Percentiles rank a stretch among this genome's conserved stretches.
These are phyloP conservation scores for Triticum timopheevii DNA, from an alignment of 176 grass and related monocot species.

Conservation along the genomic window DNA sequence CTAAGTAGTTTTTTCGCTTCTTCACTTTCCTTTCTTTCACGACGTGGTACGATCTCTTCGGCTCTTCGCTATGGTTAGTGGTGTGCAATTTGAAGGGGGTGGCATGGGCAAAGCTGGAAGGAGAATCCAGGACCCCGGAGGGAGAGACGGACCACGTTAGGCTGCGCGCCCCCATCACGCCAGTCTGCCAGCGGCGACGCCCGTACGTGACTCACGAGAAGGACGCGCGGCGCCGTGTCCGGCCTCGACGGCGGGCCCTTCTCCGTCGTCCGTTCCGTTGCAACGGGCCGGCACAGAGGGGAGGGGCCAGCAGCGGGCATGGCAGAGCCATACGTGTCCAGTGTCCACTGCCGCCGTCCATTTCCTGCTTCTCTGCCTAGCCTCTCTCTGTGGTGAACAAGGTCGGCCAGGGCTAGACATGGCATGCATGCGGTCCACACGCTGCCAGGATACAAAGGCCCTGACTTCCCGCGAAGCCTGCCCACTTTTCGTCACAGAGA, in stretches of 20 bases:
- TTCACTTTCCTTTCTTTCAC: neutral
- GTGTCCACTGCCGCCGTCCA: neutral
- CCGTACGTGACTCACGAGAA: neutral
- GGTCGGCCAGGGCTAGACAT: neutral
- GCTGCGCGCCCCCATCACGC: neutral
- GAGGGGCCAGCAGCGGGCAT: neutral
- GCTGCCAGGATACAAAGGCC: neutral
- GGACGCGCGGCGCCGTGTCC: neutral
- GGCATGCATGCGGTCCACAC: constrained; percentile 15
- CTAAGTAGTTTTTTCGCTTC: neutral
- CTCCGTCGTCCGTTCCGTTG: neutral
- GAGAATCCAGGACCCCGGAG: neutral
- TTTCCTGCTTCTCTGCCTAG: neutral
- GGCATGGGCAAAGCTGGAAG: neutral
- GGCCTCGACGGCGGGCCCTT: neutral
- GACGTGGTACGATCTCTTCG: too few species aligned
- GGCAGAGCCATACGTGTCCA: neutral
- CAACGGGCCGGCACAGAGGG: neutral
- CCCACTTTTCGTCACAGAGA: neutral
- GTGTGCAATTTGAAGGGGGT: neutral
- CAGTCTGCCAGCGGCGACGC: neutral
- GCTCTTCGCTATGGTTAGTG: neutral
- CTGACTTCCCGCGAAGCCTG: neutral
- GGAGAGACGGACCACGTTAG: neutral
- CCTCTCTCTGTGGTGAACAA: neutral